Base-by-base conservation (phyloP, 2,329 filamentous ascomycete species). In the Ophiosphaerella korrae region DNA sequence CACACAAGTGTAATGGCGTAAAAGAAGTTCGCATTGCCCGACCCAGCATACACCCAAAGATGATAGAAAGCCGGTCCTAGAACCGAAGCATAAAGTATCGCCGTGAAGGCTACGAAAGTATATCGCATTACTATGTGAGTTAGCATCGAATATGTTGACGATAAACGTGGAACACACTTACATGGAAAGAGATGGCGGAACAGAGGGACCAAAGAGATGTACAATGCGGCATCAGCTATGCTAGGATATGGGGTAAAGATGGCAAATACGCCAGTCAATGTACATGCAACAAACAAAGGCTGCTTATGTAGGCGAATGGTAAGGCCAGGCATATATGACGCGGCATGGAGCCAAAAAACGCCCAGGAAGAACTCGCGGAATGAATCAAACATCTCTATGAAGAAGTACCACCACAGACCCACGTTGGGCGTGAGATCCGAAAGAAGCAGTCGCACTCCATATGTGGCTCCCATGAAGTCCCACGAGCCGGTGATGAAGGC, bases 351-450 rank as follows among this genome's bases (percentile, higher is more conserved):
- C 92, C 95, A 97, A 78, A 99, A 99, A 42, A 99, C 92, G 47
- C 90, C 94, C 3, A 99, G 84, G 81, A 97, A 99, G 80, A 99
- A 99, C 63, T 89, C 88, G 34, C 94, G 85, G 82, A 99, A 99
- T 1, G 92, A 93, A 76, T 99, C 94, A 72, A 99, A 99, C 86
- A 99, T 99, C 72, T 99, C 93, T 62, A 95, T 96, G 71, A 99
- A 97, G 77, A 99, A 99, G 76, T 99, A 99, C 94, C 94, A 99
- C 94, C 94, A 99, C 1, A 99, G 81, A 1, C 94, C 94, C 26
- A 95, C 89, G 60, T 97, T 99, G 11, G 94, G 94, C 0, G 93
- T 95, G 35, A 99, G 81, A 70, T 99, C 94, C 7, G 92, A 90
- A 2, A 99, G 83, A 1, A 94, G 86, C 33, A 99, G 82, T 64